Evolutionary conservation across 208 protist species (phyloP).

Genomic region (Willaertia magna): DNA sequence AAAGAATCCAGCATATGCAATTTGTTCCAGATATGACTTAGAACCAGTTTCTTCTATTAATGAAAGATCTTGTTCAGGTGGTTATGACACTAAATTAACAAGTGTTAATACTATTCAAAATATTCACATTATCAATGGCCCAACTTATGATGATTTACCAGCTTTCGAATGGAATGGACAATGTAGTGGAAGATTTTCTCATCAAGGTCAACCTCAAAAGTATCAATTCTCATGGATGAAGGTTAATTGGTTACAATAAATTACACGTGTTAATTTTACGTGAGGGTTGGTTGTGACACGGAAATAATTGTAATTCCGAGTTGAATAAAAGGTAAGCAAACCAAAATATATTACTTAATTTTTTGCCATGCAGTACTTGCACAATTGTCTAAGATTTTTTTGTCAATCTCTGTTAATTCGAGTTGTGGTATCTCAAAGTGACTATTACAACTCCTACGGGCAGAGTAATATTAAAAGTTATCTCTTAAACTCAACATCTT

Average conservation of each 20-base stretch:
- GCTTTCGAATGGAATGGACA: slow-evolving; percentile 1
- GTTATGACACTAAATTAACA: slow-evolving; percentile 33
- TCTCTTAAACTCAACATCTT: too few species aligned
- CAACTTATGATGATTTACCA: not conserved
- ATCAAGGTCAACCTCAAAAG: not conserved
- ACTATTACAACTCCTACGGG: too few species aligned
- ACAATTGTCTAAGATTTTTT: too few species aligned
- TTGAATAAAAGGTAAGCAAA: too few species aligned
- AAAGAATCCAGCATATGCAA: slow-evolving; percentile 27
- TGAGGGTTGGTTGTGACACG: too few species aligned
- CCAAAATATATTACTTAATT: too few species aligned
- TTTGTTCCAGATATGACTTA: slow-evolving; percentile 26
- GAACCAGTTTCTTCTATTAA: not conserved
- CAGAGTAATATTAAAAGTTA: too few species aligned
- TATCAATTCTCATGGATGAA: not conserved
- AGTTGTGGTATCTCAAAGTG: too few species aligned
- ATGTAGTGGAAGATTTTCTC: not conserved
- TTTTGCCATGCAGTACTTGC: too few species aligned
- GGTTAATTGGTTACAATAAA: not conserved
- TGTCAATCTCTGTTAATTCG: too few species aligned
- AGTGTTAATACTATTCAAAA: not conserved
- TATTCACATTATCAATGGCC: slow-evolving; percentile 14
- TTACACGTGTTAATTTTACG: too few species aligned
- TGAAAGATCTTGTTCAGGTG: slow-evolving; percentile 18
- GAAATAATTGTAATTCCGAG: too few species aligned